Percentiles rank a stretch among this genome's conserved stretches.
Conservation (phyloP, 169 alveolate genomes). For the Eimeria tenella region DNA sequence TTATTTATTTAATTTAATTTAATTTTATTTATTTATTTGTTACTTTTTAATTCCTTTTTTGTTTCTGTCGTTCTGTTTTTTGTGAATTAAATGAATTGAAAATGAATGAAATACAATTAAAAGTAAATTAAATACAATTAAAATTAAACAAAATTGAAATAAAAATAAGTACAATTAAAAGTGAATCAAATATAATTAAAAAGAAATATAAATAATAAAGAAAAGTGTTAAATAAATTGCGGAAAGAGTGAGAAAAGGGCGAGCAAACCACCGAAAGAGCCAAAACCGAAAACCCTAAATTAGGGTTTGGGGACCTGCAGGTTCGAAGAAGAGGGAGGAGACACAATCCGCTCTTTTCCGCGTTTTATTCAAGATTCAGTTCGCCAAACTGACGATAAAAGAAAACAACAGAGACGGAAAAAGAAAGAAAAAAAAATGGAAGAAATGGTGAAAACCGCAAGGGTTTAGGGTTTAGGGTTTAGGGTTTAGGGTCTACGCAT, state of each 20-base stretch:
- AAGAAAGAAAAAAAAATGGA: constrained; percentile 88
- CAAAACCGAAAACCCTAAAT: no score
- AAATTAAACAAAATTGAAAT: no score
- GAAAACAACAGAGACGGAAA: constrained; percentile 86
- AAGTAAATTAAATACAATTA: background rate
- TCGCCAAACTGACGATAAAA: constrained; percentile 85
- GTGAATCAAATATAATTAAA: no score
- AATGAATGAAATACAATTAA: background rate
- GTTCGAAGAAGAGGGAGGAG: constrained; percentile 77
- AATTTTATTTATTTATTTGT: background rate
- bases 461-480: no score
- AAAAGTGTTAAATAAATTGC: no score
- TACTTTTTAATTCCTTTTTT: background rate
- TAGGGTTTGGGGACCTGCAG: background rate
- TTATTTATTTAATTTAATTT: no score
- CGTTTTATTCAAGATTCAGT: constrained; percentile 78
- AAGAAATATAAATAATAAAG: no score
- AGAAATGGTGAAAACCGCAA: constrained; percentile 79
- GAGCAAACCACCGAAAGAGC: no score
- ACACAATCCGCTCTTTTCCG: constrained; percentile 79
- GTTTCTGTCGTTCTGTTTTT: background rate
- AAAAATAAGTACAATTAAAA: no score
- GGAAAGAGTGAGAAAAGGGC: no score
- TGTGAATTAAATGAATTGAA: background rate
- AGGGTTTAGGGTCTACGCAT: no score